phyloP scores from a whole-genome alignment of 192 early-diverging fungal species.

The Rhizoclosmatium globosum region DNA sequence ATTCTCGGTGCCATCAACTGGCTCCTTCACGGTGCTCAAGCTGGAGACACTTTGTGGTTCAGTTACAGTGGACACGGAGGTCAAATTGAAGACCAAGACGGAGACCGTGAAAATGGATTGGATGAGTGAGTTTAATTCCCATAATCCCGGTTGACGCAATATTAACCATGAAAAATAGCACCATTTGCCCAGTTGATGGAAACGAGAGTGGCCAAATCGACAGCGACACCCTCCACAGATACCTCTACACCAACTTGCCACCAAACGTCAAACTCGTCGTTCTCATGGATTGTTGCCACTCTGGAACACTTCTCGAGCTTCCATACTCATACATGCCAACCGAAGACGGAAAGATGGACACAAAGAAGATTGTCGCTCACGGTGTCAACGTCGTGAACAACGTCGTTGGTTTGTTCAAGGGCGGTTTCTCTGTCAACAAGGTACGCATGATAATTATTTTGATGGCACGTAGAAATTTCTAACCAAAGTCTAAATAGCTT shows the following conservation, averaged over 20 bases:
- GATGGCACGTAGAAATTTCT: neutral
- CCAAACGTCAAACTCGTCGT: constrained; percentile 73
- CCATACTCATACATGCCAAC: constrained; percentile 36
- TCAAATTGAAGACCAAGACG: constrained; percentile 54
- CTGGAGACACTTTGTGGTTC: constrained; percentile 57
- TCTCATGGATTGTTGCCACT: constrained; percentile 76
- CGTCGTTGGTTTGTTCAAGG: constrained; percentile 2
- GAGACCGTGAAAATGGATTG: constrained; percentile 42
- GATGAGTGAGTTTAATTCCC: neutral
- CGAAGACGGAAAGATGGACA: constrained; percentile 24
- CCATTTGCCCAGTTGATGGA: constrained; percentile 81
- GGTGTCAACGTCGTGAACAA: neutral
- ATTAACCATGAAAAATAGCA: constrained; percentile 47
- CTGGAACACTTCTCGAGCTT: constrained; percentile 52
- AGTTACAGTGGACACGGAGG: constrained; percentile 64
- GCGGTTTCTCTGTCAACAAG: constrained; percentile 10
- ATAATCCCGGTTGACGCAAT: no score
- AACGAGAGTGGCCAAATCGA: constrained; percentile 71
- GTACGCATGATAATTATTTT: neutral
- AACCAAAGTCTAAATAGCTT: neutral
- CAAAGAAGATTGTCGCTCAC: neutral
- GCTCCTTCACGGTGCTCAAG: constrained; percentile 56
- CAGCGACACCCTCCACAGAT: constrained; percentile 69
- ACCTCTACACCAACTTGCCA: constrained; percentile 70
- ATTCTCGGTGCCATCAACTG: constrained; percentile 58